Evolutionary conservation across 176 grass and related monocot species (phyloP).

Genomic region (Bothriochloa decipiens): DNA sequence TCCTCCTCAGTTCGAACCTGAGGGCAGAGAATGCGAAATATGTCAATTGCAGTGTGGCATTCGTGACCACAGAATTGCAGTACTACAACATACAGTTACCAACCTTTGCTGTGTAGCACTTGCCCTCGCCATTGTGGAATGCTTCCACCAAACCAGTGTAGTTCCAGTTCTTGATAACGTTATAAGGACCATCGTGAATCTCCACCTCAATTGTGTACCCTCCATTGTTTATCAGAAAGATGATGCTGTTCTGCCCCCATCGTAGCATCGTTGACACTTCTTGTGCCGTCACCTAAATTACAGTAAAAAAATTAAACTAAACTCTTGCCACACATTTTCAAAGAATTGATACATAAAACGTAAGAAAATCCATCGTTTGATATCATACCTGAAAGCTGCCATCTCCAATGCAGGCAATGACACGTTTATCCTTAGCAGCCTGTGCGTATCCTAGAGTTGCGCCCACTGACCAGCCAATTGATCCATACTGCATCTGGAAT

Average conservation of each 20-base stretch:
- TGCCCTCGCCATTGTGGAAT: slow-evolving; percentile 60
- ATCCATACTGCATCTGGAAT: slow-evolving; percentile 72
- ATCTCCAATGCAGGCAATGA: slow-evolving; percentile 60
- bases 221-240: slow-evolving; percentile 69
- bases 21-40: background rate
- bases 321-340: background rate
- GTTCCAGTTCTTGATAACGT: slow-evolving; percentile 68
- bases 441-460: slow-evolving; percentile 59
- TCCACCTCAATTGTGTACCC: slow-evolving; percentile 70
- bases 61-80: background rate
- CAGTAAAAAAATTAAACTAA: background rate
- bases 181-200: slow-evolving; percentile 65
- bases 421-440: slow-evolving; percentile 62
- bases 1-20: slow-evolving; percentile 60
- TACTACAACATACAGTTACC: background rate
- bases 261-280: slow-evolving; percentile 67
- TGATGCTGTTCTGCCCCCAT: slow-evolving; percentile 54
- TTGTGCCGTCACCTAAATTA: slow-evolving; percentile 51
- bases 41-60: background rate
- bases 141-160: slow-evolving; percentile 57
- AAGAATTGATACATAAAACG: background rate
- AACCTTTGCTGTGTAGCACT: slow-evolving; percentile 59
- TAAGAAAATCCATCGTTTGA: background rate
- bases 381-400: slow-evolving; percentile 59
- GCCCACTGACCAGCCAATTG: slow-evolving; percentile 62